A percentile compares a stretch with the other conserved stretches of the same genome.
Evolutionary conservation across 331 rosid species (phyloP).

Genomic region (Phaseolus coccineus): DNA sequence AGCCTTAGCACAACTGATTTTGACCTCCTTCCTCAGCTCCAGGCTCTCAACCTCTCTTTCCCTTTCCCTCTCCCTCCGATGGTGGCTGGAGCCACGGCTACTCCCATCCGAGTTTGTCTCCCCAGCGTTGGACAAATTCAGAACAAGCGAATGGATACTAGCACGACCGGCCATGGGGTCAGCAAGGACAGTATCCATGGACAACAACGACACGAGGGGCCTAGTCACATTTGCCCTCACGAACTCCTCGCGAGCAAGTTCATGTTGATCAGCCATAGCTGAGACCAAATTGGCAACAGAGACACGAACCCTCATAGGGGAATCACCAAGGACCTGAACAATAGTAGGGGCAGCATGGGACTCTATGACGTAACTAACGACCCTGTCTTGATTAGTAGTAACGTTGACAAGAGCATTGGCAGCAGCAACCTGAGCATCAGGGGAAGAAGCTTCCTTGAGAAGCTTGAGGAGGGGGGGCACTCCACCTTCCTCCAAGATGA

Average conservation of each 20-base stretch:
- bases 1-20: constrained; percentile 78
- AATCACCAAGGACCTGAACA: constrained; percentile 70
- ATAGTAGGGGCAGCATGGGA: constrained; percentile 59
- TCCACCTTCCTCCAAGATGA: constrained; percentile 83
- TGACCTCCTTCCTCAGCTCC: constrained; percentile 62
- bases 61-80: constrained; percentile 67
- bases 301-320: constrained; percentile 70
- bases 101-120: constrained; percentile 58
- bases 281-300: constrained; percentile 70
- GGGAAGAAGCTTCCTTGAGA: constrained; percentile 64
- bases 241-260: constrained; percentile 69
- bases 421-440: constrained; percentile 80
- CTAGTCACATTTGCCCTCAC: constrained; percentile 77
- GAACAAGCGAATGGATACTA: constrained; percentile 68
- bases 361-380: constrained; percentile 53
- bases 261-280: constrained; percentile 64
- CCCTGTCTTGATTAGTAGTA: constrained; percentile 57
- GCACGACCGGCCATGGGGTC: constrained; percentile 60
- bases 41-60: constrained; percentile 60
- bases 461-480: constrained; percentile 73
- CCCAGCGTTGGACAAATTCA: constrained; percentile 42
- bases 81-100: constrained; percentile 59
- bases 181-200: constrained; percentile 68
- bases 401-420: constrained; percentile 65
- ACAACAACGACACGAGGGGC: constrained; percentile 69